Evolutionary conservation across 2,329 filamentous ascomycete species (phyloP).

Genomic region (Paecilomyces variotii): DNA sequence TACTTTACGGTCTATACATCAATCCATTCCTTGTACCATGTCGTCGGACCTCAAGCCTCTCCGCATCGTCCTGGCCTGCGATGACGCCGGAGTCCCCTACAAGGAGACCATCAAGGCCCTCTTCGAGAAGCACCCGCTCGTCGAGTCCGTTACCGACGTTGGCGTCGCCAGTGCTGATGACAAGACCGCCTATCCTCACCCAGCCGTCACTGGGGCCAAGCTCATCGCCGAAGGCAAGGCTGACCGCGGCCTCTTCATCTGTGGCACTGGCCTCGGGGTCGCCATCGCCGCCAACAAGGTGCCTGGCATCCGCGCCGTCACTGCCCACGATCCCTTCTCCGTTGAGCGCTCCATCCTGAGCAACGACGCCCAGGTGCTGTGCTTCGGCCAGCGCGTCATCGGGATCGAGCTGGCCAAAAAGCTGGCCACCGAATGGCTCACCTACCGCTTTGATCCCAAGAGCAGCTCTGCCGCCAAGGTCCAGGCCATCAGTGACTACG

Average conservation of each 20-base stretch:
- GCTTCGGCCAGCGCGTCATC: conserved; percentile 76
- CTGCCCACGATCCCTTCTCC: conserved; percentile 77
- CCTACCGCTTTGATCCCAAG: conserved; percentile 67
- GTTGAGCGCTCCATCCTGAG: conserved; percentile 73
- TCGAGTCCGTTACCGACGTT: conserved; percentile 64
- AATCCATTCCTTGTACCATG: conserved; percentile 16
- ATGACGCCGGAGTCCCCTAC: conserved; percentile 69
- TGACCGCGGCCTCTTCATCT: conserved; percentile 71
- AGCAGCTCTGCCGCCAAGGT: conserved; percentile 58
- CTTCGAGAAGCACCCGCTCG: conserved; percentile 58
- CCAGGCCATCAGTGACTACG: conserved; percentile 39
- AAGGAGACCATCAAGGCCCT: conserved; percentile 70
- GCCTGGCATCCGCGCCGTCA: conserved; percentile 75
- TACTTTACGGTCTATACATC: neutral
- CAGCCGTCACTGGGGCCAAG: conserved; percentile 64
- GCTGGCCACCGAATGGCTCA: conserved; percentile 72
- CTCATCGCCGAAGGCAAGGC: conserved; percentile 44
- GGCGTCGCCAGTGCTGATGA: conserved; percentile 59
- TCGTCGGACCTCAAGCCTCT: conserved; percentile 33
- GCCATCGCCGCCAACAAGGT: conserved; percentile 88
- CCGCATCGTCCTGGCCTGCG: conserved; percentile 56
- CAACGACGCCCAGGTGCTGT: conserved; percentile 81
- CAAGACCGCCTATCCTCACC: conserved; percentile 75
- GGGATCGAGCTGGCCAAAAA: conserved; percentile 72
- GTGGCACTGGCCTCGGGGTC: conserved; percentile 78